A percentile compares a stretch with the other conserved stretches of the same genome.
Evolutionary conservation across 495 filamentous ascomycete genomes (phyloP).

Genomic region (Aspergillus bridgeri): DNA sequence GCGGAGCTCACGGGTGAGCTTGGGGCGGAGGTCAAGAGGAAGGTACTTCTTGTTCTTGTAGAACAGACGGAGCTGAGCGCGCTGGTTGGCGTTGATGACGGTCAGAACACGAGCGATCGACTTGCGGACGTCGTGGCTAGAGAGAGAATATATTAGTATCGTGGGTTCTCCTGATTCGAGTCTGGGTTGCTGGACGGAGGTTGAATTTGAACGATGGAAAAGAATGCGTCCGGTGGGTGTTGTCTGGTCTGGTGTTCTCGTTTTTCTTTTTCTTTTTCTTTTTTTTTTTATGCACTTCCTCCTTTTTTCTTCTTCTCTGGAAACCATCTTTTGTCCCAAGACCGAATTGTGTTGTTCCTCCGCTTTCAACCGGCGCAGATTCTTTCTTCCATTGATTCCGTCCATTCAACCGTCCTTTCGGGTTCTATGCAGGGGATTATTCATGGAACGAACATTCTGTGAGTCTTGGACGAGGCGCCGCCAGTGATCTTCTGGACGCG

Average conservation of each 20-base stretch:
- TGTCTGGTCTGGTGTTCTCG: too few species aligned
- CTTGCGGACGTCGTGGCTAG: constrained; percentile 97
- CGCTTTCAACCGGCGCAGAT: constrained; percentile 3
- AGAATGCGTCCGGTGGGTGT: constrained; percentile 5
- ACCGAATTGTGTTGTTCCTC: not conserved
- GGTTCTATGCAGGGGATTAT: constrained; percentile 10
- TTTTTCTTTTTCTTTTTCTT: not conserved
- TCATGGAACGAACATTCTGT: constrained; percentile 79
- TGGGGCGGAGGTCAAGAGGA: constrained; percentile 92
- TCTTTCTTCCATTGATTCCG: not conserved
- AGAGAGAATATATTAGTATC: constrained; percentile 26
- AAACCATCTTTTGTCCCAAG: too few species aligned
- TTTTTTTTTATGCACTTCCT: not conserved
- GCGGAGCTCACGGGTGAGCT: constrained; percentile 94
- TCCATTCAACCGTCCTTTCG: constrained; percentile 1
- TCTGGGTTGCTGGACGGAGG: not conserved
- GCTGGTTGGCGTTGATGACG: constrained; percentile 98
- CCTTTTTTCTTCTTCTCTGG: not conserved
- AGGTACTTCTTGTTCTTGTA: constrained; percentile 99
- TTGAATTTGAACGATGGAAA: not conserved
- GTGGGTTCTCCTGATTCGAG: not conserved
- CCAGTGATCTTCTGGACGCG: constrained; percentile 97
- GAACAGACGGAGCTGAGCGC: constrained; percentile 95
- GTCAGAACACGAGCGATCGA: constrained; percentile 97
- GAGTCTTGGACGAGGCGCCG: constrained; percentile 87